Evolutionary conservation across 2,329 filamentous ascomycete species (phyloP).

Genomic region (Knufia petricola): DNA sequence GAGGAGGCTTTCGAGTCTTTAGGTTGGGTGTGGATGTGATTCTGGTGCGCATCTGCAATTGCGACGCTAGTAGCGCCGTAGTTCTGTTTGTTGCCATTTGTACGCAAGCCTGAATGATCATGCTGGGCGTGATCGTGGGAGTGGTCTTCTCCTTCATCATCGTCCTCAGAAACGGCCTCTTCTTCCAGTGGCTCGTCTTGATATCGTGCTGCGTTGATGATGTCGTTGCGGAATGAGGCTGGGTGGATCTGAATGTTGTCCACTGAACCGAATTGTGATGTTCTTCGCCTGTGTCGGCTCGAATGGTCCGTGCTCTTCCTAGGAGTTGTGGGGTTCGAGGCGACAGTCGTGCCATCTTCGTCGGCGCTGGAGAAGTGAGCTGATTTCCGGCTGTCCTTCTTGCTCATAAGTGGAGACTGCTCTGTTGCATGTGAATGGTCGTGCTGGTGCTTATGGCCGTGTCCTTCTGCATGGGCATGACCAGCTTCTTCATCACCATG

Average conservation of each 20-base stretch:
- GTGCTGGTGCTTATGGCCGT: constrained; percentile 21
- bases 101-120: constrained; percentile 14
- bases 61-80: constrained; percentile 19
- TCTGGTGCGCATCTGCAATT: constrained; percentile 42
- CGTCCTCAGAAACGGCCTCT: constrained; percentile 44
- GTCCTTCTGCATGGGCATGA: constrained; percentile 35
- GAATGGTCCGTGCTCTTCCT: constrained; percentile 24
- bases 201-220: constrained; percentile 70
- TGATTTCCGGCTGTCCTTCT: constrained; percentile 1
- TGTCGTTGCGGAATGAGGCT: constrained; percentile 80
- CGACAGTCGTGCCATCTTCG: constrained; percentile 24
- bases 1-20: constrained; percentile 41
- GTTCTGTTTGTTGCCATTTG: constrained; percentile 18
- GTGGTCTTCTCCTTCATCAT: constrained; percentile 27
- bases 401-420: not conserved
- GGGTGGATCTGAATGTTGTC: constrained; percentile 76
- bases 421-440: constrained; percentile 4
- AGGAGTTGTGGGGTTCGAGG: constrained; percentile 18
- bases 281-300: constrained; percentile 47
- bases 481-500: constrained; percentile 42
- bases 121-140: constrained; percentile 10
- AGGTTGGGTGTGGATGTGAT: constrained; percentile 74
- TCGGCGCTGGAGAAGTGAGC: constrained; percentile 22
- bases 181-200: constrained; percentile 46
- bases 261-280: constrained; percentile 50